Evolutionary conservation across 345 rosid genomes (phyloP), one percentile per base, ranked within the genome.

Genomic region (Brassica cretica): DNA sequence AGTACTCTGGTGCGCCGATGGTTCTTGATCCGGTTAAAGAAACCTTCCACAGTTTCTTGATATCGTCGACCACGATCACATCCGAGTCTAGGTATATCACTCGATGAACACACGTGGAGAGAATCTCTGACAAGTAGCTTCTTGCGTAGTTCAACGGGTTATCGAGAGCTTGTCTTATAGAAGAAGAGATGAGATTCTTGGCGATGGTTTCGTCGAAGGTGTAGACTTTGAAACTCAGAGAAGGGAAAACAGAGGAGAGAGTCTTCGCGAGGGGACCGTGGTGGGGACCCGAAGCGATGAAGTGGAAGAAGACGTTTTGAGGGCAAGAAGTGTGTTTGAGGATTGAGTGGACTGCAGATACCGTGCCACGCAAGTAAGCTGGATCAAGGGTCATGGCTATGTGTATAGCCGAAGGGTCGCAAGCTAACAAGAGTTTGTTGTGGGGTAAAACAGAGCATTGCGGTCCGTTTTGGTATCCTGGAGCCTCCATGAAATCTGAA

Each of bases 311-410:
- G 60, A 88, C 66, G 59, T 85, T 89, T 73, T 89, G 76, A 8
- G 98, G 98, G 77, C 98, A 93, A 32, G 97, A 85, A 14, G 87
- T 37, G 84, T 91, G 93, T n/a, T 80, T 87, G 69, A 93, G 84
- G 46, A 91, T 88, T 0, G 98, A 93, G 65, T 91, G 88, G 12
- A 87, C 84, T 0, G 94, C 96, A 2, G 96, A 93, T 4, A 91
- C 70, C 25, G 93, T 84, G 25, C 98, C 98, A 46, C 98, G 82
- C 6, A 93, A 78, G 81, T 93, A 93, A 66, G 81, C 73, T 2
- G 91, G 82, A 37, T 93, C 98, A 1, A 93, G 88, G 1, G 94
- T 91, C 96, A 93, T 91, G 0, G 94, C 90, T n/a, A 93, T 69
- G 41, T 88, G 94, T 68, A 91, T 84, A 19, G 84, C 68, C 16